Percentiles rank a stretch among this genome's conserved stretches.
Evolutionary conservation across 169 alveolate species (phyloP).

Genomic region (Theileria sp.): DNA sequence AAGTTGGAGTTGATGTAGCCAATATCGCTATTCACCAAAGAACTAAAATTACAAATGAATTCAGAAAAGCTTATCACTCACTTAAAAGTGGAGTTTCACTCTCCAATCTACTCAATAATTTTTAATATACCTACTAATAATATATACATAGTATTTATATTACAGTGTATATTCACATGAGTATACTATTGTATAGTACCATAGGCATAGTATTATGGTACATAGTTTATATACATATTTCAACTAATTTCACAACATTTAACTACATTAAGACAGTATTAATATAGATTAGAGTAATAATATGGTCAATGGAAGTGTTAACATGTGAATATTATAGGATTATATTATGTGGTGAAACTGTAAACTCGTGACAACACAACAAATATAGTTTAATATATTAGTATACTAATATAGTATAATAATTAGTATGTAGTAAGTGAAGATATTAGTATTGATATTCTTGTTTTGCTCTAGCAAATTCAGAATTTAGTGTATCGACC

Average conservation of each 20-base stretch:
- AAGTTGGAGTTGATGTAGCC: conserved; percentile 78
- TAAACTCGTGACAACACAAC: neutral
- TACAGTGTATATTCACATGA: neutral
- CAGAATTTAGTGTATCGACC: neutral
- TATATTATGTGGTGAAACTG: neutral
- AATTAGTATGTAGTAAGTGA: no score
- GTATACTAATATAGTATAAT: neutral
- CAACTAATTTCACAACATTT: no score
- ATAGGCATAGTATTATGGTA: neutral
- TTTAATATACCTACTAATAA: conserved; percentile 24
- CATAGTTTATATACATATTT: neutral
- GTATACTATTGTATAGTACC: neutral
- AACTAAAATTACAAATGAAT: conserved; percentile 32
- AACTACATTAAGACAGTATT: no score
- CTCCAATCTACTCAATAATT: neutral
- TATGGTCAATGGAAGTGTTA: no score
- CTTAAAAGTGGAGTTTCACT: conserved; percentile 21
- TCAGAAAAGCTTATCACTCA: conserved; percentile 46
- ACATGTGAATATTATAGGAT: neutral
- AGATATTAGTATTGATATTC: neutral
- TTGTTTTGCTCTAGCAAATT: neutral
- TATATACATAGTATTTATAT: conserved; percentile 7
- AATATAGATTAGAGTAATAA: no score
- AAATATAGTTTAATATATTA: no score
- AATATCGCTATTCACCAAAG: conserved; percentile 61